Base-by-base conservation (phyloP, 345 rosid genomes). In the Citrus maxima region DNA sequence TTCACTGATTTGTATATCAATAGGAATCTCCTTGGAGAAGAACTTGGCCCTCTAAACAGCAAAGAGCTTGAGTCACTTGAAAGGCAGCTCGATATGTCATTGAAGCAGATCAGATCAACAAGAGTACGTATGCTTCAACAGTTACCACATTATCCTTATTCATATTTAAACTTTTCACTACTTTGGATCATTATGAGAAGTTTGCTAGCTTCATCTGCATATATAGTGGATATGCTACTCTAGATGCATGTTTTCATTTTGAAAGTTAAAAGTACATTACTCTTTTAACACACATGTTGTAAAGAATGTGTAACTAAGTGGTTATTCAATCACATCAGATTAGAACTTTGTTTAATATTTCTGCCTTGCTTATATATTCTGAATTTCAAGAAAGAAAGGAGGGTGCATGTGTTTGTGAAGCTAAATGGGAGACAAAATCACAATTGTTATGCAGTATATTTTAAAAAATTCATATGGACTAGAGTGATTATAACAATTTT, bases 31-130 rank as follows among this genome's bases (percentile, higher is more conserved):
- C 78, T 93, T 75, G 98, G 98, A 76, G 98, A 95, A 86, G 98
- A 93, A 82, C 89, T 95, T 66, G 98, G 92, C 16, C 98, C 97
- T 84, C 80, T 95, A 64, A 90, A 82, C 88, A 88, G 91, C 83
- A 93, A 92, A 66, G 98, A 95, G 77, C 94, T 95, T 69, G 98
- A 95, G 84, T 87, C 97, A 7, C 95, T 95, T 25, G 99, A 95
- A 82, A 93, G 93, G 88, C 99, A 95, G 85, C 96, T 95, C 25
- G 99, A 95, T 84, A 82, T 90, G 80, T 95, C 98, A 24, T 64
- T 95, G 88, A 95, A 91, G 88, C 98, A 91, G 84, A 95, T 93
- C 79, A 83, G 97, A 86, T 94, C 93, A 74, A 93, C 93, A 8
- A 70, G 96, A 87, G 99, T 95, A 93, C 58, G 22, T 76, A 75